Conservation (phyloP, 2,329 filamentous ascomycete species). For the Colletotrichum sp. region DNA sequence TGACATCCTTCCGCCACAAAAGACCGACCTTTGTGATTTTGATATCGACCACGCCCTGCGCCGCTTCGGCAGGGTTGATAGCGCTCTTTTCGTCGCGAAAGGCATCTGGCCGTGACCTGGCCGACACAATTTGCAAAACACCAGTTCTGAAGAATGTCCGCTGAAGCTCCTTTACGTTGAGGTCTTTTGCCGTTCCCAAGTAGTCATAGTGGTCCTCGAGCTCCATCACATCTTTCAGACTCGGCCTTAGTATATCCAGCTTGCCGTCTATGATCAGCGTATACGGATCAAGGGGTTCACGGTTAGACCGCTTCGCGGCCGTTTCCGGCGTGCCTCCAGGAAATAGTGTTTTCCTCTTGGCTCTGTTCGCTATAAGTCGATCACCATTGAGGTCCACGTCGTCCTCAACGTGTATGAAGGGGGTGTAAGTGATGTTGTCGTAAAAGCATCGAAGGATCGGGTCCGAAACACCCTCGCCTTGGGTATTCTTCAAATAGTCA, state of each 20-base stretch:
- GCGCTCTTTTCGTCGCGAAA: constrained; percentile 90
- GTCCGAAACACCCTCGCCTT: constrained; percentile 88
- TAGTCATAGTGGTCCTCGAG: constrained; percentile 93
- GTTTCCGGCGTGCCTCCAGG: constrained; percentile 69
- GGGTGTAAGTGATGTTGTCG: constrained; percentile 97
- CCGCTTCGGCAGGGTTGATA: constrained; percentile 83
- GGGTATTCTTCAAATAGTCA: constrained; percentile 95
- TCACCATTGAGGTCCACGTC: constrained; percentile 82
- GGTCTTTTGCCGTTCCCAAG: constrained; percentile 73
- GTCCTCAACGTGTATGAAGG: constrained; percentile 97
- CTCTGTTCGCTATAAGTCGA: constrained; percentile 72
- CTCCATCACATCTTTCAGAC: constrained; percentile 89
- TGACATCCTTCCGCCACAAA: constrained; percentile 91
- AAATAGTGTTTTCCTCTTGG: constrained; percentile 73
- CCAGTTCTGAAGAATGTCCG: constrained; percentile 91
- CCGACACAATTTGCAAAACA: constrained; percentile 92
- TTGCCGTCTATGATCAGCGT: constrained; percentile 91
- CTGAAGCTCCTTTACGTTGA: constrained; percentile 84
- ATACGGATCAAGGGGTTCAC: constrained; percentile 94
- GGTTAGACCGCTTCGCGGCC: constrained; percentile 63
- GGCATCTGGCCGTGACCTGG: constrained; percentile 89
- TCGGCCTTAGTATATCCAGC: constrained; percentile 81
- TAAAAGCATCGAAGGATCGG: constrained; percentile 96
- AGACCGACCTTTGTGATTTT: constrained; percentile 96
- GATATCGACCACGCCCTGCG: constrained; percentile 94